phyloP scores from a whole-genome alignment of 805 yeast genomes.

The Geotrichum ghanense region DNA sequence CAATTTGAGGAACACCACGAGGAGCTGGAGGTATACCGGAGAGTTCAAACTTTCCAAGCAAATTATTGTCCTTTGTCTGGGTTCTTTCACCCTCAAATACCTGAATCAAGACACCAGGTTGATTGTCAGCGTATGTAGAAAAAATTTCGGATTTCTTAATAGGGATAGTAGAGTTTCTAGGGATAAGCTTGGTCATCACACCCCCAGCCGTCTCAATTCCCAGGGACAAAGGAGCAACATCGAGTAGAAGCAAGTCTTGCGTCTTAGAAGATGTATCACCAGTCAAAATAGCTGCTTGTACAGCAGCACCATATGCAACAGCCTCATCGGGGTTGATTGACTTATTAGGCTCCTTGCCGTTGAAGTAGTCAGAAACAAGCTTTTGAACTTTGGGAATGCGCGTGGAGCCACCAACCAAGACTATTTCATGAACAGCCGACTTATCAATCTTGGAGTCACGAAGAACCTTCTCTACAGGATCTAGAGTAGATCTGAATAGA shows the following conservation, averaged over 20 bases:
- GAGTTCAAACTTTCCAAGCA: conserved; percentile 89
- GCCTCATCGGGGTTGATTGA: conserved; percentile 97
- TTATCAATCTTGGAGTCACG: conserved; percentile 81
- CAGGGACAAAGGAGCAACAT: conserved; percentile 89
- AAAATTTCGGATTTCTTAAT: conserved; percentile 90
- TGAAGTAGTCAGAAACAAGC: conserved; percentile 87
- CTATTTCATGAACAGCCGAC: conserved; percentile 78
- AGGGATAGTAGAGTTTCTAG: conserved; percentile 94
- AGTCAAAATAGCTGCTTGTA: conserved; percentile 89
- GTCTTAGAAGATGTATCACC: conserved; percentile 94
- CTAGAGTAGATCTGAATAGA: conserved; percentile 80
- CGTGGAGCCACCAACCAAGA: conserved; percentile 92
- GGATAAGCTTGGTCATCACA: conserved; percentile 92
- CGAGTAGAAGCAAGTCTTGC: conserved; percentile 82
- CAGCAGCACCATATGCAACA: conserved; percentile 98
- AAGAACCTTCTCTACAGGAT: conserved; percentile 88
- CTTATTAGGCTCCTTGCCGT: conserved; percentile 92
- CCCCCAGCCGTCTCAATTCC: conserved; percentile 99
- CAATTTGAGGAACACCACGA: conserved; percentile 95
- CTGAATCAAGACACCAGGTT: conserved; percentile 93
- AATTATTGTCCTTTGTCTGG: conserved; percentile 83
- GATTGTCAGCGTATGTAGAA: conserved; percentile 92
- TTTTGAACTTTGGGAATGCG: conserved; percentile 95
- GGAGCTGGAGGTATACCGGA: conserved; percentile 95
- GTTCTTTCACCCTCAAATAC: conserved; percentile 96